Conservation (phyloP, 2,329 filamentous ascomycete genomes). For the Mariannaea sp. region DNA sequence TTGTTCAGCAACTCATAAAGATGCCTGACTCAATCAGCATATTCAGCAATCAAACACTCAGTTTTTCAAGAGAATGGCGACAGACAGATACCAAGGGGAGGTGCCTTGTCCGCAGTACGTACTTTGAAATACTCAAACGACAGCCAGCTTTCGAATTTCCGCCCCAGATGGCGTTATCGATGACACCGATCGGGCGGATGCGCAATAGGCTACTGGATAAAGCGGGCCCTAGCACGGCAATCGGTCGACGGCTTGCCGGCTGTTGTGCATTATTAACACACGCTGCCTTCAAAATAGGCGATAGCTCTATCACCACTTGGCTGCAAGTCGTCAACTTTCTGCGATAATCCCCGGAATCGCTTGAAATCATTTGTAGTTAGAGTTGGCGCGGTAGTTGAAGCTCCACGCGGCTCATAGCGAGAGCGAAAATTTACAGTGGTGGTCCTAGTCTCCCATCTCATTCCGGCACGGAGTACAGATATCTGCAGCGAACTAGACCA, state of each 20-base stretch:
- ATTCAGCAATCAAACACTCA: too few species aligned
- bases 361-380: not conserved
- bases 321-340: not conserved
- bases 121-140: too few species aligned
- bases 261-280: conserved; percentile 3
- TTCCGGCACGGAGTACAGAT: conserved; percentile 15
- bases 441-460: conserved; percentile 11
- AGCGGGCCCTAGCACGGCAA: conserved; percentile 31
- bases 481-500: conserved; percentile 29
- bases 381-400: not conserved
- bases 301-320: conserved; percentile 4
- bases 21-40: conserved; percentile 13
- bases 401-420: conserved; percentile 5
- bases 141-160: conserved; percentile 34
- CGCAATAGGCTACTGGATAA: conserved; percentile 24
- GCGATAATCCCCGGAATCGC: not conserved
- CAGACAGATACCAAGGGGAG: too few species aligned
- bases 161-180: conserved; percentile 37
- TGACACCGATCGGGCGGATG: conserved; percentile 33
- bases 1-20: not conserved
- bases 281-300: conserved; percentile 3
- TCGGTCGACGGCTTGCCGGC: conserved; percentile 29
- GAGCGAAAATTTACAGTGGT: conserved; percentile 6
- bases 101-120: too few species aligned
- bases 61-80: too few species aligned